Conservation (phyloP, 306 rosid species). For the Cucumis cinereus region DNA sequence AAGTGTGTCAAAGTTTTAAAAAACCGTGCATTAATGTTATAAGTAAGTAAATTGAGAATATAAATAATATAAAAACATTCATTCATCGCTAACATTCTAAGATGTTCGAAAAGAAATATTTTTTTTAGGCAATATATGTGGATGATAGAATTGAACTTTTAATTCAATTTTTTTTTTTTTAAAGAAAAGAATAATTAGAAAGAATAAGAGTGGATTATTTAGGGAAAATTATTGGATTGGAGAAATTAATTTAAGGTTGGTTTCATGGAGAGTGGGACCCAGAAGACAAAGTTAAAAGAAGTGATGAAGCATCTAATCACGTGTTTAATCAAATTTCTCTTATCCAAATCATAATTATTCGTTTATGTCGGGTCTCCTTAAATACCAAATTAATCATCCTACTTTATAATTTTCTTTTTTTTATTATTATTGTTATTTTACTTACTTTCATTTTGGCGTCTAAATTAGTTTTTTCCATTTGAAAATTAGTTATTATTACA, state of each 20-base stretch:
- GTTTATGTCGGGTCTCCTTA: neutral
- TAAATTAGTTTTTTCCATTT: neutral
- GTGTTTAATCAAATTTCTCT: neutral
- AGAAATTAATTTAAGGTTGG: neutral
- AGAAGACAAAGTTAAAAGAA: neutral
- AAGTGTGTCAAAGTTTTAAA: too few relatives aligned
- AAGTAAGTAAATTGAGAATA: too few relatives aligned
- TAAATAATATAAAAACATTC: too few relatives aligned
- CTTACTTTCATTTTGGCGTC: neutral
- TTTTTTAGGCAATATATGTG: too few relatives aligned
- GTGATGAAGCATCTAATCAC: constrained; percentile 4
- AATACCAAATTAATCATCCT: neutral
- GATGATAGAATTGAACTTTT: too few relatives aligned
- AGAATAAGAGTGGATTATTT: neutral
- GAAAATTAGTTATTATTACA: neutral
- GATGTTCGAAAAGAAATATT: too few relatives aligned
- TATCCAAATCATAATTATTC: neutral
- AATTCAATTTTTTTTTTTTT: too few relatives aligned
- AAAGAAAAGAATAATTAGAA: too few relatives aligned
- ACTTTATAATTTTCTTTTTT: neutral
- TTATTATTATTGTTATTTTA: neutral
- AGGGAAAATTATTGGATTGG: neutral
- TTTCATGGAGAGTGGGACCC: constrained; percentile 1
- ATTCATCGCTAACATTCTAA: too few relatives aligned
- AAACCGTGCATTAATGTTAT: too few relatives aligned